phyloP scores from a whole-genome alignment of 371 early-diverging fungal species.

The Batkoa obscura region DNA sequence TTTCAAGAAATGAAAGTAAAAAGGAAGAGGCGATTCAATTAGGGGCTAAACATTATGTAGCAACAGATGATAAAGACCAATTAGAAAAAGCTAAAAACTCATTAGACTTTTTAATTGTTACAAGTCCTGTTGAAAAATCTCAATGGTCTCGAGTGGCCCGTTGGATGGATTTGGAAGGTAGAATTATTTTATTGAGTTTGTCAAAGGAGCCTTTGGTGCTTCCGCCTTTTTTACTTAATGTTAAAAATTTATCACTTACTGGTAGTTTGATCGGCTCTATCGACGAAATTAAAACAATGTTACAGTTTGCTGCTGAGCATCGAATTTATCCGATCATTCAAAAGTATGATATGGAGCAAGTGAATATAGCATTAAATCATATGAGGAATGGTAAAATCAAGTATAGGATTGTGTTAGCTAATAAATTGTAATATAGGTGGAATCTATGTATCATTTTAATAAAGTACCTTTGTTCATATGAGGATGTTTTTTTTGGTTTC shows the following conservation, averaged over 20 bases:
- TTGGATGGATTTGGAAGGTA: conserved; percentile 31
- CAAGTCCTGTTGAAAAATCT: conserved; percentile 25
- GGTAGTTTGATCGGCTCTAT: conserved; percentile 53
- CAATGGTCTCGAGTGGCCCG: conserved; percentile 24
- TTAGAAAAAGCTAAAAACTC: conserved; percentile 8
- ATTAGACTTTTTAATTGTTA: conserved; percentile 31
- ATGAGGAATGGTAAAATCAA: background rate
- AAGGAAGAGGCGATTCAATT: conserved; percentile 39
- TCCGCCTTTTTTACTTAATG: conserved; percentile 19
- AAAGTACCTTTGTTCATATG: too few species aligned
- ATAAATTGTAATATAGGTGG: too few species aligned
- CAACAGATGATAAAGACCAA: conserved; percentile 15
- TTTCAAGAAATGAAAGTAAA: conserved; percentile 32
- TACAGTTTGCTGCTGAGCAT: conserved; percentile 45
- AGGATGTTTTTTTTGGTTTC: too few species aligned
- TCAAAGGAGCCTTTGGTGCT: conserved; percentile 36
- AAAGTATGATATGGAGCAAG: conserved; percentile 30
- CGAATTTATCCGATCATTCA: conserved; percentile 45
- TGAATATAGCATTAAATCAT: conserved; percentile 19
- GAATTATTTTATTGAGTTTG: conserved; percentile 36
- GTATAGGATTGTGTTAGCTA: conserved; percentile 2
- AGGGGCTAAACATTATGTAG: conserved; percentile 37
- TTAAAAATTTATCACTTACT: conserved; percentile 23
- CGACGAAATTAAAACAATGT: conserved; percentile 32
- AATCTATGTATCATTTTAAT: too few species aligned